A percentile compares a stretch with the other conserved stretches of the same genome.
Conservation (phyloP, 176 grass and related monocot species). For the Echinochloa phyllopogon region DNA sequence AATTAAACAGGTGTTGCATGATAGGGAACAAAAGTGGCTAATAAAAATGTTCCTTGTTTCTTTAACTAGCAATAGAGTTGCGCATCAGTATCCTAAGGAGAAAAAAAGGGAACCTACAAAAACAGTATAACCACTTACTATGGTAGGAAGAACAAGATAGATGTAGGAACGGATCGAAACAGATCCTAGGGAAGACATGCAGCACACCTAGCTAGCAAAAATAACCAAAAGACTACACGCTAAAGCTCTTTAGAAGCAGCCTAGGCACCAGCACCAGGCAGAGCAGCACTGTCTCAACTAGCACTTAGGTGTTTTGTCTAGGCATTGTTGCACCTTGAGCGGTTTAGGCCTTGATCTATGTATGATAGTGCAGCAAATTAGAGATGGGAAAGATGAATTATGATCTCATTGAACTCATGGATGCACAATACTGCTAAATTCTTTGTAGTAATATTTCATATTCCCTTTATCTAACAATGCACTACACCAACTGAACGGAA, state of each 20-base stretch:
- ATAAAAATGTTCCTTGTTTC: neutral
- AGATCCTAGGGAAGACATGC: neutral
- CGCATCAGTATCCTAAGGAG: neutral
- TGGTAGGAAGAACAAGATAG: neutral
- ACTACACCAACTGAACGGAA: neutral
- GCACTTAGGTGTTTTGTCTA: neutral
- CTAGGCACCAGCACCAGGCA: neutral
- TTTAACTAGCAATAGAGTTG: neutral
- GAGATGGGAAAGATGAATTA: neutral
- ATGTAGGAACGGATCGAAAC: neutral
- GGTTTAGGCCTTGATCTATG: neutral
- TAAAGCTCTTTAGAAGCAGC: neutral
- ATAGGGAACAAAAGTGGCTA: neutral
- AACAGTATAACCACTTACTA: neutral
- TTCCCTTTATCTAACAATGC: neutral
- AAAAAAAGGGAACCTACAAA: neutral
- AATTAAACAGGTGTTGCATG: neutral
- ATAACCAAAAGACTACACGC: neutral
- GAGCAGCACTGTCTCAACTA: no score
- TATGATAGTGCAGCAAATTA: neutral
- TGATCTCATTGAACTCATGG: neutral
- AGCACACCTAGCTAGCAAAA: neutral
- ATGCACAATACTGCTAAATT: neutral
- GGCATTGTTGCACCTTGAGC: neutral
- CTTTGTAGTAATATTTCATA: neutral